Evolutionary conservation across 2,329 filamentous ascomycete genomes (phyloP).

Genomic region (Epichloe coenophiala): DNA sequence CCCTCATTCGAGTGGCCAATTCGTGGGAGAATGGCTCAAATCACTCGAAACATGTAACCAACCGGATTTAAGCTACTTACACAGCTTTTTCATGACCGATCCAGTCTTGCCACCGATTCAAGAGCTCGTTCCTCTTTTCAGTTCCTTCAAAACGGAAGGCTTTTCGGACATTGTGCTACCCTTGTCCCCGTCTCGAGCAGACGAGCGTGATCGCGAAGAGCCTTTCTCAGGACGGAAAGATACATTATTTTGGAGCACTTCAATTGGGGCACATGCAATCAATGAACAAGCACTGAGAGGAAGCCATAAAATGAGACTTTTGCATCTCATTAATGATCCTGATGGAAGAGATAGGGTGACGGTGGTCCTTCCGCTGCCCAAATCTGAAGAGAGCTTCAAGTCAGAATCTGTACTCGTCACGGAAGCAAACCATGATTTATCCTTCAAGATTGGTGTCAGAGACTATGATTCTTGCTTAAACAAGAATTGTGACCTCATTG

Average conservation of each 20-base stretch:
- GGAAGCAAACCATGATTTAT: constrained; percentile 39
- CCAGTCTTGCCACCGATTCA: constrained; percentile 48
- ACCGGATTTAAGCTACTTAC: constrained; percentile 59
- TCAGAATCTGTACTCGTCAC: constrained; percentile 41
- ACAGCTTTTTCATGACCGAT: constrained; percentile 58
- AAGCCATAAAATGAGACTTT: constrained; percentile 55
- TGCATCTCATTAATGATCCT: constrained; percentile 53
- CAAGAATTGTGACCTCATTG: constrained; percentile 19
- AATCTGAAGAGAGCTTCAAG: constrained; percentile 26
- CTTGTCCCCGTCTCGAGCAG: constrained; percentile 27
- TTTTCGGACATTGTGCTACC: constrained; percentile 71
- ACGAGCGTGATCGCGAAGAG: constrained; percentile 28
- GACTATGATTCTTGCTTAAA: constrained; percentile 43
- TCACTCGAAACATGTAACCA: constrained; percentile 62
- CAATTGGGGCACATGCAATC: constrained; percentile 41
- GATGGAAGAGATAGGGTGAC: constrained; percentile 33
- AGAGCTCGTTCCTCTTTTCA: constrained; percentile 61
- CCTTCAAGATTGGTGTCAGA: constrained; percentile 45
- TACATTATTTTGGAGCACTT: constrained; percentile 62
- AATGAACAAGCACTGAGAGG: constrained; percentile 45
- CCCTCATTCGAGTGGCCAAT: constrained; percentile 53
- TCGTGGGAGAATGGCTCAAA: constrained; percentile 50
- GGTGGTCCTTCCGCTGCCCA: constrained; percentile 39
- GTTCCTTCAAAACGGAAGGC: constrained; percentile 55
- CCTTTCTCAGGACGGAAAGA: constrained; percentile 49